These are phyloP conservation scores for Candida neerlandica DNA, from an alignment of 1,139 yeast genomes.

Conservation along the genomic window DNA sequence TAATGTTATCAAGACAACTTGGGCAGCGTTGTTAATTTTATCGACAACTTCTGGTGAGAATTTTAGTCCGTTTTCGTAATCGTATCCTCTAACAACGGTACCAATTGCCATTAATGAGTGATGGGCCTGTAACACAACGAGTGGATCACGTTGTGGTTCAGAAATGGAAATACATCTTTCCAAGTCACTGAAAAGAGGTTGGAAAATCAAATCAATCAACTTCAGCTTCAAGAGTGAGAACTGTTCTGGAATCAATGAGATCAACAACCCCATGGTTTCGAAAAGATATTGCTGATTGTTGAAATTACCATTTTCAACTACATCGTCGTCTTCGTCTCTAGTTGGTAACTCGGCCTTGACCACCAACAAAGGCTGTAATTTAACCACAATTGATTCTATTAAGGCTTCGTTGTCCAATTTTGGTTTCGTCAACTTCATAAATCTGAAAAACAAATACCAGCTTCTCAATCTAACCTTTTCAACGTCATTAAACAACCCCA, in stretches of 20 bases:
- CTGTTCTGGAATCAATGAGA: conserved; percentile 44
- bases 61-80: conserved; percentile 38
- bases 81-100: conserved; percentile 84
- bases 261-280: conserved; percentile 75
- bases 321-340: conserved; percentile 54
- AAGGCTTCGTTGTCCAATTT: conserved; percentile 33
- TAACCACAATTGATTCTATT: conserved; percentile 40
- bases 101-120: conserved; percentile 89
- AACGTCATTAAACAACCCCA: conserved; percentile 75
- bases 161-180: conserved; percentile 57
- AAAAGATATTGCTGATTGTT: conserved; percentile 80
- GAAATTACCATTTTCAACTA: conserved; percentile 63
- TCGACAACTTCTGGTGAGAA: conserved; percentile 41
- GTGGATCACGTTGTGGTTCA: conserved; percentile 42
- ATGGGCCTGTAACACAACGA: conserved; percentile 71
- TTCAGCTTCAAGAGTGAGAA: conserved; percentile 40
- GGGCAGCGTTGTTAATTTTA: conserved; percentile 72
- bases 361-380: conserved; percentile 52
- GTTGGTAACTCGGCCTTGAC: conserved; percentile 62
- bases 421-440: conserved; percentile 76
- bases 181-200: conserved; percentile 76
- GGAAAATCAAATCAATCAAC: conserved; percentile 64
- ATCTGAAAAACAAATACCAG: conserved; percentile 88
- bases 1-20: conserved; percentile 80
- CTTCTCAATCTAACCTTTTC: conserved; percentile 79